Percentiles rank a stretch among this genome's conserved stretches.
These are phyloP conservation scores for Ganoderma resinaceum DNA, from an alignment of 1,284 basidiomycete species.

Conservation along the genomic window DNA sequence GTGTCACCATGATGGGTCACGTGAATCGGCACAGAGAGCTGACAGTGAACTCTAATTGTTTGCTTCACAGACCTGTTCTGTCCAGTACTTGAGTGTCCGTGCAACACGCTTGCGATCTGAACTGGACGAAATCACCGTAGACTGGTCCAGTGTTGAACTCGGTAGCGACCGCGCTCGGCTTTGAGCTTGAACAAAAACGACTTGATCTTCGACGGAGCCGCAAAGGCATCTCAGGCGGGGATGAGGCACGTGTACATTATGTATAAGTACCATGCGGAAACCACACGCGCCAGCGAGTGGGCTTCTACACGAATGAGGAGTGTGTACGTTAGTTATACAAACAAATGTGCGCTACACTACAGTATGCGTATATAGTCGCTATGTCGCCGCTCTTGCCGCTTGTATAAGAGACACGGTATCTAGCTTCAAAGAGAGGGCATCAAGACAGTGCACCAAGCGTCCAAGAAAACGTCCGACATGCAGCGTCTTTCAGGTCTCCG, in stretches of 20 bases:
- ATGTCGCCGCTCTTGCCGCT: slow-evolving; percentile 8
- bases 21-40: slow-evolving; percentile 5
- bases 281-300: slow-evolving; percentile 19
- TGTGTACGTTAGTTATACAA: slow-evolving; percentile 23
- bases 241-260: slow-evolving; percentile 1
- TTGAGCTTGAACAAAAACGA: too few relatives aligned
- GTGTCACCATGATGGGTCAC: slow-evolving; percentile 23
- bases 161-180: too few relatives aligned
- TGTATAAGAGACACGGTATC: not conserved
- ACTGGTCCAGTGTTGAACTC: too few relatives aligned
- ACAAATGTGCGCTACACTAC: slow-evolving; percentile 15
- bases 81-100: too few relatives aligned
- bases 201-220: not conserved
- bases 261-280: slow-evolving; percentile 10
- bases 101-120: too few relatives aligned
- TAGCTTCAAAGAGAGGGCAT: slow-evolving; percentile 3
- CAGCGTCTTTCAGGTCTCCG: not conserved
- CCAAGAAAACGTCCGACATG: slow-evolving; percentile 7
- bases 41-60: not conserved
- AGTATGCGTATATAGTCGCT: slow-evolving; percentile 8
- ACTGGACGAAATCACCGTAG: too few relatives aligned
- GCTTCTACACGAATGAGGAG: slow-evolving; percentile 13
- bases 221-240: not conserved
- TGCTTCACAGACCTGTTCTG: not conserved
- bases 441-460: slow-evolving; percentile 15